These are phyloP conservation scores for Saccharomyces hybrid DNA, from an alignment of 1,139 yeast species.

Conservation along the genomic window DNA sequence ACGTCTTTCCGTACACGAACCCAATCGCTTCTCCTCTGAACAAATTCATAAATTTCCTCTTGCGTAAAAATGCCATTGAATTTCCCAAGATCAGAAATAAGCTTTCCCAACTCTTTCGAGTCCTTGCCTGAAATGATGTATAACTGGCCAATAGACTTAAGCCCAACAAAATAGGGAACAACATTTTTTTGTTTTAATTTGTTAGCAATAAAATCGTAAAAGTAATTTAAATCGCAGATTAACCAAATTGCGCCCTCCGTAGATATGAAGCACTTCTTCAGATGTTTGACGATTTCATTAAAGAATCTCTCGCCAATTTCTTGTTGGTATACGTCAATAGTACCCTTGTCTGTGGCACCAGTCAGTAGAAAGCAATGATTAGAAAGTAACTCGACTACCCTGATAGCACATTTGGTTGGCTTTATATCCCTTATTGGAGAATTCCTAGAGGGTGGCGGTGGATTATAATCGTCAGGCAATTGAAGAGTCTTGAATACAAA, in stretches of 20 bases:
- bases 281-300: conserved; percentile 62
- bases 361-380: conserved; percentile 70
- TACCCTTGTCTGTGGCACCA: conserved; percentile 81
- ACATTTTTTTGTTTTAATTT: conserved; percentile 62
- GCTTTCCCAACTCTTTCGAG: conserved; percentile 76
- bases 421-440: conserved; percentile 36
- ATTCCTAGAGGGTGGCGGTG: conserved; percentile 24
- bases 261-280: conserved; percentile 63
- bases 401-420: conserved; percentile 64
- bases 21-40: conserved; percentile 88
- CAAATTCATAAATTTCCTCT: conserved; percentile 89
- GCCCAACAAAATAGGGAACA: conserved; percentile 68
- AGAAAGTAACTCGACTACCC: conserved; percentile 53
- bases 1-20: conserved; percentile 63
- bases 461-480: conserved; percentile 47
- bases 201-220: conserved; percentile 59
- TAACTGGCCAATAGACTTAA: conserved; percentile 77
- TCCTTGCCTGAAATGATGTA: conserved; percentile 67
- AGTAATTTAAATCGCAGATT: conserved; percentile 65
- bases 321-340: conserved; percentile 87
- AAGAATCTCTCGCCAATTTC: conserved; percentile 88
- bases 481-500: conserved; percentile 45
- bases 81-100: conserved; percentile 75
- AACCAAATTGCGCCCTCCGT: conserved; percentile 76
- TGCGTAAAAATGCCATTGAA: conserved; percentile 87